Conservation (phyloP, 2,329 filamentous ascomycete genomes). For the Epichloe baconii region DNA sequence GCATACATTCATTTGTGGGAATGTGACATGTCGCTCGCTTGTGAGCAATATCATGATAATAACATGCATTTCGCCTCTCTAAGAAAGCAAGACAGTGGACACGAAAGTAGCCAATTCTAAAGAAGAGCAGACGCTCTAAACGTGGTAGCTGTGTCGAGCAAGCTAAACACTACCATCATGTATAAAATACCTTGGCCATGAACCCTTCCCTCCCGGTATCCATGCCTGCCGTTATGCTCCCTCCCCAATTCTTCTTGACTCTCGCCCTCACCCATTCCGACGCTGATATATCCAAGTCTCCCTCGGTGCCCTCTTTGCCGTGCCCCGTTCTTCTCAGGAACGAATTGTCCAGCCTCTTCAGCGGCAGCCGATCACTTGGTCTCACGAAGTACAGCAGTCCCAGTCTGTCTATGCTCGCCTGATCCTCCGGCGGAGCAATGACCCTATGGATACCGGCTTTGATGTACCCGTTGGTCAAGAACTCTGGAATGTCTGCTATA, state of each 20-base stretch:
- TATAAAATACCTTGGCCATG: conserved; percentile 4
- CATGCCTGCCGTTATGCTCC: background rate
- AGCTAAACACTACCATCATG: background rate
- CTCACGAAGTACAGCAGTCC: conserved; percentile 4
- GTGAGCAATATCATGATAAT: background rate
- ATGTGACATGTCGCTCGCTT: background rate
- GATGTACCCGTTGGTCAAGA: conserved; percentile 2
- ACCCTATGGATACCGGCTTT: conserved; percentile 4
- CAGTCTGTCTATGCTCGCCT: conserved; percentile 2
- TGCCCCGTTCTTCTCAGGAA: conserved; percentile 1
- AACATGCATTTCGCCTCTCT: background rate
- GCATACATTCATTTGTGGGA: background rate
- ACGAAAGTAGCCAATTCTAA: background rate
- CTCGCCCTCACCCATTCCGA: conserved; percentile 3
- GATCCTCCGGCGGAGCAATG: background rate
- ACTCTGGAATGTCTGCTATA: conserved; percentile 1
- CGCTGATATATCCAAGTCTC: conserved; percentile 2
- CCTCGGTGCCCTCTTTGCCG: background rate
- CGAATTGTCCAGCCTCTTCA: conserved; percentile 1
- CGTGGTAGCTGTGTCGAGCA: too few relatives aligned
- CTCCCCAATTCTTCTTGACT: conserved; percentile 3
- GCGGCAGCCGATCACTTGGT: conserved; percentile 1
- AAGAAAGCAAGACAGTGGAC: background rate
- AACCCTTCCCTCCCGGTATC: conserved; percentile 1
- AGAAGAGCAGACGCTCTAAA: too few relatives aligned